These are phyloP conservation scores for Urtica urens DNA, from an alignment of 306 rosid genomes.

Conservation along the genomic window DNA sequence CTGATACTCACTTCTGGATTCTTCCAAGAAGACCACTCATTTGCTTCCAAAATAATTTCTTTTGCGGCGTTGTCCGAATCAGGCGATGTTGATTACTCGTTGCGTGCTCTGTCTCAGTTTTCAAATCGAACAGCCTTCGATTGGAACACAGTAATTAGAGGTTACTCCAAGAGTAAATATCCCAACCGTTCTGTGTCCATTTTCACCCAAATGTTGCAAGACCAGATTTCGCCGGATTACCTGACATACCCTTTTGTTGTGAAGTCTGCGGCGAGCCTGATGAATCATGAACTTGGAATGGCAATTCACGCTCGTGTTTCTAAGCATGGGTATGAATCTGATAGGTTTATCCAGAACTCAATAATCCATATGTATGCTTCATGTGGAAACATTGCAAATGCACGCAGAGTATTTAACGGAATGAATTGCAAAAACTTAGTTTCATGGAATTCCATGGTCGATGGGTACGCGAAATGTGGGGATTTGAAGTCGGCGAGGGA, in stretches of 20 bases:
- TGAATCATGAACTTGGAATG: slow-evolving; percentile 1
- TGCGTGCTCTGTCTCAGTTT: background rate
- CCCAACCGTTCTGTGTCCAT: slow-evolving; percentile 7
- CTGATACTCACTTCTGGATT: slow-evolving; percentile 5
- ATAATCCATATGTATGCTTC: slow-evolving; percentile 9
- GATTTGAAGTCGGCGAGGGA: slow-evolving; percentile 5
- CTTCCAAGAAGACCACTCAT: slow-evolving; percentile 1
- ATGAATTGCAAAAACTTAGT: background rate
- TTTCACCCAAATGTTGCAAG: slow-evolving; percentile 3
- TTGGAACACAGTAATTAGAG: slow-evolving; percentile 10
- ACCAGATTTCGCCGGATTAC: slow-evolving; percentile 4
- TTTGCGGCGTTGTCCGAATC: background rate
- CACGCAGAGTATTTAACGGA: slow-evolving; percentile 4
- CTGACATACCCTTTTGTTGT: slow-evolving; percentile 10
- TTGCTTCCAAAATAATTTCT: slow-evolving; percentile 5
- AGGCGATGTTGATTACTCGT: slow-evolving; percentile 2
- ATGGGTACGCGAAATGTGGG: slow-evolving; percentile 12
- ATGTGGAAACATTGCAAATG: background rate
- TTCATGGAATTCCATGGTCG: slow-evolving; percentile 10
- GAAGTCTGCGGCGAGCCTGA: background rate
- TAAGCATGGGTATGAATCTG: slow-evolving; percentile 8
- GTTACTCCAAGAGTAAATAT: slow-evolving; percentile 10
- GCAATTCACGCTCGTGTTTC: slow-evolving; percentile 1
- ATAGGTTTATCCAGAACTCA: slow-evolving; percentile 10
- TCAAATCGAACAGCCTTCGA: background rate